A percentile compares a stretch with the other conserved stretches of the same genome.
phyloP scores from a whole-genome alignment of 139 green algal species.

The Pleodorina starrii region DNA sequence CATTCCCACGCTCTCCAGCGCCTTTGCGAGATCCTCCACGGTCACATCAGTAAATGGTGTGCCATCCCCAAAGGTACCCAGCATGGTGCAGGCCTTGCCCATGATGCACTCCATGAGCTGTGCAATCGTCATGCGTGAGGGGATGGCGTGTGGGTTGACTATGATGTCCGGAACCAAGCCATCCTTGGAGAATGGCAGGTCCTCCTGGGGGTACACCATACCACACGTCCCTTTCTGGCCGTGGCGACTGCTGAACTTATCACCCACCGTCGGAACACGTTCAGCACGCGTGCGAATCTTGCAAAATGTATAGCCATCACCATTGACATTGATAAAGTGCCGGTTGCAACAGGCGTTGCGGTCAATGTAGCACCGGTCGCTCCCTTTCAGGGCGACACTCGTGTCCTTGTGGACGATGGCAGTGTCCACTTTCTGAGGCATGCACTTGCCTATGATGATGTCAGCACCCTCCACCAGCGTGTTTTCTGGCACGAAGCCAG shows the following conservation, averaged over 20 bases:
- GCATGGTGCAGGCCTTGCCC: not conserved
- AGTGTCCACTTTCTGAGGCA: conserved; percentile 38
- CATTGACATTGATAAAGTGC: conserved; percentile 39
- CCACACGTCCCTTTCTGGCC: conserved; percentile 56
- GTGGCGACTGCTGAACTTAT: conserved; percentile 34
- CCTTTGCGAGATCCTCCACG: not conserved
- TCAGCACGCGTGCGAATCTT: conserved; percentile 26
- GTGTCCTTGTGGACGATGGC: conserved; percentile 39
- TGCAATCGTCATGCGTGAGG: conserved; percentile 49
- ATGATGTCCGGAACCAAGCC: conserved; percentile 54
- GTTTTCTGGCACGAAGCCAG: conserved; percentile 63
- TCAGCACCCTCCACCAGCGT: conserved; percentile 50
- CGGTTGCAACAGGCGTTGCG: not conserved
- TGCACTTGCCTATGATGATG: conserved; percentile 57
- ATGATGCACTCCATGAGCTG: conserved; percentile 53
- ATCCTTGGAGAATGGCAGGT: conserved; percentile 48
- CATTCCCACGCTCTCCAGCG: not conserved
- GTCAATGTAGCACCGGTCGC: conserved; percentile 41
- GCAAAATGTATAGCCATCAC: conserved; percentile 44
- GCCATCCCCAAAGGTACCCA: not conserved
- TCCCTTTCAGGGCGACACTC: not conserved
- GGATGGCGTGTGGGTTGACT: conserved; percentile 60
- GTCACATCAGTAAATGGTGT: not conserved
- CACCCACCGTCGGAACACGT: conserved; percentile 19
- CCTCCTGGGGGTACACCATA: not conserved